phyloP scores from a whole-genome alignment of 257 asterid species.

The Gynochthodes officinalis region DNA sequence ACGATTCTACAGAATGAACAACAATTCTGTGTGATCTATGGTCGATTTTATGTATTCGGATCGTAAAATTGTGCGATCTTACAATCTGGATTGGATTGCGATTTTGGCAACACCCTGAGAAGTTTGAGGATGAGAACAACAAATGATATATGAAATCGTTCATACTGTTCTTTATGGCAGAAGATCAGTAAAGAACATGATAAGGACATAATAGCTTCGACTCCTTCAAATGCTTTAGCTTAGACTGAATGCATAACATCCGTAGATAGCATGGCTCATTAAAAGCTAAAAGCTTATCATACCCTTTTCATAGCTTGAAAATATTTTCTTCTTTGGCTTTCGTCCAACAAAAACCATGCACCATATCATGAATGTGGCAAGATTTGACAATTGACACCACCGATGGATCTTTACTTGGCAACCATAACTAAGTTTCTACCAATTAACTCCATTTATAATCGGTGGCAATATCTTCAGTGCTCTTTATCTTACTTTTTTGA shows the following conservation, averaged over 20 bases:
- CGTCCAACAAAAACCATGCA: background rate
- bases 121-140: background rate
- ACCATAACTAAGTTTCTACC: background rate
- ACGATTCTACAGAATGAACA: too few relatives aligned
- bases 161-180: background rate
- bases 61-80: too few relatives aligned
- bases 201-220: background rate
- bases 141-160: background rate
- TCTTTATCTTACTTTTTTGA: too few relatives aligned
- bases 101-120: background rate
- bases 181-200: background rate
- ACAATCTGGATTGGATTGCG: too few relatives aligned
- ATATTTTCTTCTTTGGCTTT: background rate
- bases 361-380: background rate
- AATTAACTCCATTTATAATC: background rate
- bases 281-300: too few relatives aligned
- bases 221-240: too few relatives aligned
- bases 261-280: background rate
- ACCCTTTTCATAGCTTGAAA: background rate
- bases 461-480: conserved; percentile 3
- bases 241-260: background rate
- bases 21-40: too few relatives aligned
- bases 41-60: too few relatives aligned
- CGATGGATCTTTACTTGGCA: background rate
- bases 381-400: background rate